Percentiles rank a stretch among this genome's conserved stretches.
Conservation (phyloP, 2,329 filamentous ascomycete species). For the Penicillium sclerotiorum region DNA sequence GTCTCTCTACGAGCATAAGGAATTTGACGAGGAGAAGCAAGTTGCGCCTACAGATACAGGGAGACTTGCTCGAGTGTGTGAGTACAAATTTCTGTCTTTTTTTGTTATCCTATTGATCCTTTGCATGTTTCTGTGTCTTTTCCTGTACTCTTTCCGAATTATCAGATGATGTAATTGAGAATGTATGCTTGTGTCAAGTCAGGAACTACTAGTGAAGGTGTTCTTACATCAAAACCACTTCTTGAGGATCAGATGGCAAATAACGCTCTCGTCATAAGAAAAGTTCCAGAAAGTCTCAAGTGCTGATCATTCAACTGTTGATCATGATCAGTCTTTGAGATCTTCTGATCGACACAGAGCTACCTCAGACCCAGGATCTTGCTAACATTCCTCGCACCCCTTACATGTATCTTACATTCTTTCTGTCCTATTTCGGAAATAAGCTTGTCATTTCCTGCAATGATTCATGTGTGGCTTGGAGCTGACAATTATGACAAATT, state of each 20-base stretch:
- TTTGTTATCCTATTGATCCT: constrained; percentile 21
- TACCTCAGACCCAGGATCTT: background rate
- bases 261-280: background rate
- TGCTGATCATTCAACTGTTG: no score
- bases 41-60: background rate
- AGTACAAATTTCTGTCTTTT: constrained; percentile 29
- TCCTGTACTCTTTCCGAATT: constrained; percentile 26
- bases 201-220: background rate
- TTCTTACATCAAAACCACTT: background rate
- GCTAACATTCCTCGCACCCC: constrained; percentile 15
- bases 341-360: background rate
- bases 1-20: background rate
- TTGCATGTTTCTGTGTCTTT: constrained; percentile 28
- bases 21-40: background rate
- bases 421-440: background rate
- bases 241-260: background rate
- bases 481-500: background rate
- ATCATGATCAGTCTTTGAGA: background rate
- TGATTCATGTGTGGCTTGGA: background rate
- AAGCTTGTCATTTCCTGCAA: background rate
- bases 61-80: constrained; percentile 15
- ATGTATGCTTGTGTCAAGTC: constrained; percentile 14
- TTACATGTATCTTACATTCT: constrained; percentile 15
- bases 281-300: background rate
- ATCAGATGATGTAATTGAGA: constrained; percentile 24